Percentiles rank a stretch among this genome's conserved stretches.
phyloP scores from a whole-genome alignment of 306 rosid genomes.

The Prosopis cineraria region DNA sequence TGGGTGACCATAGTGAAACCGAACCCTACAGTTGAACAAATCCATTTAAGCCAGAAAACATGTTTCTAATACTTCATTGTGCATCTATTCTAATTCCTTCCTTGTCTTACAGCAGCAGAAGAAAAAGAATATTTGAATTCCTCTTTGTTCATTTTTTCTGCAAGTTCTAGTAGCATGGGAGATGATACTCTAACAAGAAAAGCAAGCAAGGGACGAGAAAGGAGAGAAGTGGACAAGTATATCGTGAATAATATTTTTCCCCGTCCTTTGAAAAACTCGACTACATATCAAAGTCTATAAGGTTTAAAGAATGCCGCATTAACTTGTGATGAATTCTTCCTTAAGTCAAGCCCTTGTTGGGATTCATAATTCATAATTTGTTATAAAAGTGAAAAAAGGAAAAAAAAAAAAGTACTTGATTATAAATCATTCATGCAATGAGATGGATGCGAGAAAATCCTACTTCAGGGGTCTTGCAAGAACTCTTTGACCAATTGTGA shows the following conservation, averaged over 20 bases:
- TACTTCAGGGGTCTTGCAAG: constrained; percentile 98
- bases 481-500: constrained; percentile 95
- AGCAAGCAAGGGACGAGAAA: background rate
- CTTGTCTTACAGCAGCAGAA: background rate
- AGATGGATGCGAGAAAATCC: constrained; percentile 39
- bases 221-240: background rate
- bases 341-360: background rate
- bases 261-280: too few relatives aligned
- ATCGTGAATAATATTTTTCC: too few relatives aligned
- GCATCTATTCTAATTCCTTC: background rate
- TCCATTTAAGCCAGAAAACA: constrained; percentile 7
- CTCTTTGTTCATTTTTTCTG: background rate
- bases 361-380: constrained; percentile 25
- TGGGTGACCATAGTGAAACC: constrained; percentile 98
- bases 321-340: constrained; percentile 19
- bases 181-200: background rate
- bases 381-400: background rate
- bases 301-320: constrained; percentile 26
- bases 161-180: background rate
- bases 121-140: background rate
- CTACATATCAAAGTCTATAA: background rate
- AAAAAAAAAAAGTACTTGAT: constrained; percentile 1
- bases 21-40: constrained; percentile 66
- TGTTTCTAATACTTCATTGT: background rate
- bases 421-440: constrained; percentile 18